phyloP scores from a whole-genome alignment of 768 basidiomycete genomes.

The Clitopilus passeckerianus region DNA sequence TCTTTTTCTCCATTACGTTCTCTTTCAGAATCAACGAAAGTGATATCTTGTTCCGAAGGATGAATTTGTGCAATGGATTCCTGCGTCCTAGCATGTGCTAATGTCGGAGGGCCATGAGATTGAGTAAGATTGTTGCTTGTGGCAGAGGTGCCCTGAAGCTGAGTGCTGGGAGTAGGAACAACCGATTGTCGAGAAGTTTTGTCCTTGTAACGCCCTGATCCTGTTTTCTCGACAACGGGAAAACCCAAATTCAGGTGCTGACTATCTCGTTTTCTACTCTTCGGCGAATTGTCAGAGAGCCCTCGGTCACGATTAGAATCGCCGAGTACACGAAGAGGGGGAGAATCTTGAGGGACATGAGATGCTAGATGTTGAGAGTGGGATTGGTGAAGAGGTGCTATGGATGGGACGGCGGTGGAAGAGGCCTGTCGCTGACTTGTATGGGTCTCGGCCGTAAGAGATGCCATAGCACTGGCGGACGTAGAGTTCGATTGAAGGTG shows the following conservation, averaged over 20 bases:
- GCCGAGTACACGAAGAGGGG: neutral
- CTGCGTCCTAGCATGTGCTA: neutral
- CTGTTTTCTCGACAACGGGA: neutral
- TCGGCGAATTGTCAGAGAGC: neutral
- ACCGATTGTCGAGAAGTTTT: neutral
- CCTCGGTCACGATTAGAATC: neutral
- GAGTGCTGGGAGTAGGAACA: neutral
- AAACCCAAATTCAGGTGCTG: neutral
- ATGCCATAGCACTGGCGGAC: neutral
- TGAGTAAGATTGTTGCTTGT: neutral
- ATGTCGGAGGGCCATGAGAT: neutral
- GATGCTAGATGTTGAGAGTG: neutral
- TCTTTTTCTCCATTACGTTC: neutral
- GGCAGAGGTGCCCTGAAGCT: neutral
- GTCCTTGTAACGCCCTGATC: neutral
- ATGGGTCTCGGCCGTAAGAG: neutral
- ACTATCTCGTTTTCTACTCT: neutral
- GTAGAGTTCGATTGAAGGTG: neutral
- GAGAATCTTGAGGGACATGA: neutral
- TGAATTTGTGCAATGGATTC: neutral
- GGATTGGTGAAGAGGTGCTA: neutral
- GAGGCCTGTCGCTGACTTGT: neutral
- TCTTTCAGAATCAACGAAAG: neutral
- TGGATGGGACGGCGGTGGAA: neutral
- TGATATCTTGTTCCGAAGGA: neutral